phyloP scores from a whole-genome alignment of 2,329 filamentous ascomycete genomes.

The Xylariaceae sp. region DNA sequence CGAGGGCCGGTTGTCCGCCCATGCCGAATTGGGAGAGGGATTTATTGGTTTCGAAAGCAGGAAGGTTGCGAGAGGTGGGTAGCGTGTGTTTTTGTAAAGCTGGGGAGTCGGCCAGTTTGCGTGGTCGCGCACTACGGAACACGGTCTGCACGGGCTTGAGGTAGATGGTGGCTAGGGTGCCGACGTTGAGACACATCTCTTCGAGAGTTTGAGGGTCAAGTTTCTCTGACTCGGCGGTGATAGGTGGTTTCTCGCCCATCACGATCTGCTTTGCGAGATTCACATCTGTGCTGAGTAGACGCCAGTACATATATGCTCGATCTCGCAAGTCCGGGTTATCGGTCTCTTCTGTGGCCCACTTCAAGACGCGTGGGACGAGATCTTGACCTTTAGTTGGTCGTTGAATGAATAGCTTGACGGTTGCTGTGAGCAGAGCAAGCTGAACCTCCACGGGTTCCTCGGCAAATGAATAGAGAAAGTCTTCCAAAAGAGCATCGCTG shows the following conservation, averaged over 20 bases:
- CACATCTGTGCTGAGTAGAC: constrained; percentile 87
- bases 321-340: constrained; percentile 96
- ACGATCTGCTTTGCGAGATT: constrained; percentile 81
- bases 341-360: constrained; percentile 99
- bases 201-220: constrained; percentile 87
- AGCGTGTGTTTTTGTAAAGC: constrained; percentile 73
- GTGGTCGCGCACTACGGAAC: constrained; percentile 81
- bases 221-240: constrained; percentile 93
- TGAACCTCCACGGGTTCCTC: constrained; percentile 97
- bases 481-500: constrained; percentile 86
- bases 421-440: constrained; percentile 87
- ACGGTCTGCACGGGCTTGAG: constrained; percentile 97
- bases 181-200: constrained; percentile 95
- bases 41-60: constrained; percentile 53
- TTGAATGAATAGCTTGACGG: constrained; percentile 97
- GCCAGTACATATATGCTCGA: constrained; percentile 99
- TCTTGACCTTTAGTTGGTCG: constrained; percentile 91
- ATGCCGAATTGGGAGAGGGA: constrained; percentile 56
- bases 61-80: constrained; percentile 51
- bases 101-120: constrained; percentile 75
- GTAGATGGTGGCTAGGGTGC: constrained; percentile 94
- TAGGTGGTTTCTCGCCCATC: constrained; percentile 95
- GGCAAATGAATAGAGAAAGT: constrained; percentile 89
- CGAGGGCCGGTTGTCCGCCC: constrained; percentile 48
- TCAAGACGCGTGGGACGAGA: constrained; percentile 88